A percentile compares a stretch with the other conserved stretches of the same genome.
Conservation (phyloP, 176 grass and related monocot genomes). For the Raddia guianensis region DNA sequence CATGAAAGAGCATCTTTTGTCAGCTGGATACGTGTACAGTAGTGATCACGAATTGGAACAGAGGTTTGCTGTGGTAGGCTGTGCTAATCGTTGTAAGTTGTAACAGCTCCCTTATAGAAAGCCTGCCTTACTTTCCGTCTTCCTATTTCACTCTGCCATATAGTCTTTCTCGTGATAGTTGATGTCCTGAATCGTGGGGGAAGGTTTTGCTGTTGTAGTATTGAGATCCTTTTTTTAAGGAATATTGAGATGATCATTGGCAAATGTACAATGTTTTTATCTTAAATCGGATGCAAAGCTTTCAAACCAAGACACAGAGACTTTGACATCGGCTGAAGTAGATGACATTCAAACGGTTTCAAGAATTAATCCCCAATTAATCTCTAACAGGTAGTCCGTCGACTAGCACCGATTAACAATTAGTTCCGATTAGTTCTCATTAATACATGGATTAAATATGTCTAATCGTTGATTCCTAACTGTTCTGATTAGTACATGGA, state of each 20-base stretch:
- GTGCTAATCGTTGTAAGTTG: conserved; percentile 18
- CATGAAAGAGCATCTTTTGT: conserved; percentile 33
- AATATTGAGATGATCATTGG: not conserved
- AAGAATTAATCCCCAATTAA: no score
- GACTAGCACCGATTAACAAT: no score
- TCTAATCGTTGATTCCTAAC: no score
- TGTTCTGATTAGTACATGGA: no score
- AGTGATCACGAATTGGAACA: conserved; percentile 25
- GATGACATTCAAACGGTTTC: no score
- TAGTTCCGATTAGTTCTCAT: no score
- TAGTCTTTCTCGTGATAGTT: conserved; percentile 3
- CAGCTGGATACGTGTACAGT: conserved; percentile 27
- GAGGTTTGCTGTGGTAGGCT: conserved; percentile 30
- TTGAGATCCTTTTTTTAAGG: no score
- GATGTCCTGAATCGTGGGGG: not conserved
- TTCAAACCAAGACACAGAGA: no score
- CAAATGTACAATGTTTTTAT: not conserved
- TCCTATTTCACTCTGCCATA: conserved; percentile 7
- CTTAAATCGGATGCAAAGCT: not conserved
- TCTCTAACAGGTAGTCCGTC: no score
- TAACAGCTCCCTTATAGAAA: not conserved
- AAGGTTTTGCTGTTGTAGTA: not conserved
- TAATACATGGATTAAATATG: no score
- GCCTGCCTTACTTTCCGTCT: not conserved
- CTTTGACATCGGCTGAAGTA: no score